Conservation (phyloP, 148 eudicot species). For the Bassia scoparia region DNA sequence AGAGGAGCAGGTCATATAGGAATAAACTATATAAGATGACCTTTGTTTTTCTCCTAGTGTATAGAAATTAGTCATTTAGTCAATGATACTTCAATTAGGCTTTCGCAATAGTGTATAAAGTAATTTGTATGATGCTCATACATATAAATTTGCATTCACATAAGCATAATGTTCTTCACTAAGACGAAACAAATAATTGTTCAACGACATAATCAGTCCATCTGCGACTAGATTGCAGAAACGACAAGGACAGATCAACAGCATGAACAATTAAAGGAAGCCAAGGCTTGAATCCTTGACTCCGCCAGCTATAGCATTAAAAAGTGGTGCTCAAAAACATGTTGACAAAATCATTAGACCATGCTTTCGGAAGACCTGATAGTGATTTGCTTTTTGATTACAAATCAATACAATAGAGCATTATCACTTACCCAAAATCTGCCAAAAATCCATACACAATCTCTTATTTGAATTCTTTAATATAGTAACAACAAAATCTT, state of each 20-base stretch:
- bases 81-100: not conserved
- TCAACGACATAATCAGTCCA: not conserved
- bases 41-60: not conserved
- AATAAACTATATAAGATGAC: not conserved
- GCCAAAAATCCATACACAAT: not conserved
- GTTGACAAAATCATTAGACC: slow-evolving; percentile 5
- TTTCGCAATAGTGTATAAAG: not conserved
- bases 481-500: not conserved
- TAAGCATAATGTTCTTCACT: not conserved
- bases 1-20: not conserved
- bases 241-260: not conserved
- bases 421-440: not conserved
- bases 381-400: not conserved
- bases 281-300: slow-evolving; percentile 7
- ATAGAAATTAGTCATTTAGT: not conserved
- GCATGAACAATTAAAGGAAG: not conserved
- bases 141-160: too few relatives aligned
- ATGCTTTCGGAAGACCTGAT: not conserved
- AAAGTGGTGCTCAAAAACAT: not conserved
- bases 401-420: slow-evolving; percentile 2
- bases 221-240: not conserved
- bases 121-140: not conserved
- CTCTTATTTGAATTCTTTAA: not conserved
- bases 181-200: not conserved
- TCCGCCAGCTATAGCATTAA: slow-evolving; percentile 7